Evolutionary conservation across 768 basidiomycete species (phyloP), one percentile per base, ranked within the genome.

Genomic region (Phlegmacium glaucopus): DNA sequence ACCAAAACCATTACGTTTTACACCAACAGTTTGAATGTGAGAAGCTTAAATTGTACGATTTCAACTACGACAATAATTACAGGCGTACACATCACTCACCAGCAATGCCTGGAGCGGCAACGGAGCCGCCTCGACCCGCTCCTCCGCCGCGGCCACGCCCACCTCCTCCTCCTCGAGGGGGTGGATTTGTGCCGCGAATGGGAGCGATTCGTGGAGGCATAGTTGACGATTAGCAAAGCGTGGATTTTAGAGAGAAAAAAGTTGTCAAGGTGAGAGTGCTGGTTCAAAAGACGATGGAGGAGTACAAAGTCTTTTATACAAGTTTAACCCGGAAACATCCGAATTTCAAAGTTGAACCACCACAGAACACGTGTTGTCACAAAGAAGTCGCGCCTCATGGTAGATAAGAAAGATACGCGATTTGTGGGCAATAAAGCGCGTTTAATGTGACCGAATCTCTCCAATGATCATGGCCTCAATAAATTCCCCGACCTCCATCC

Each of bases 391-490:
- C n/a, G n/a, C n/a, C n/a, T n/a, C n/a, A n/a, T n/a, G n/a, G n/a
- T n/a, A n/a, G n/a, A 22, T 22, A 5, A 22, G 22, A 22, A 22
- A 2, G 22, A 22, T 22, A 22, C 22, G 22, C 22, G 22, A 22
- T 22, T 22, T 5, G 22, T 22, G 2, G 22, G 22, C 3, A 22
- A 22, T 22, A 22, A 22, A 22, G 22, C 22, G 22, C 5, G 22
- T 22, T 22, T 22, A 5, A 22, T 22, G 22, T 2, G 22, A n/a
- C n/a, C n/a, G n/a, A 30, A 85, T 64, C 61, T 90, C 89, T 9
- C 87, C 87, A 44, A 92, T 80, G 9, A 92, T 48, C 4, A 91
- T 68, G 6, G 83, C 80, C 8, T 80, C 69, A 0, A 72, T 83
- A 49, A 65, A 65, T 28, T 78, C 74, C n/a, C 87, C 89, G 4